Percentiles rank a stretch among this genome's conserved stretches.
phyloP scores from a whole-genome alignment of 768 basidiomycete species.

The Russula foetens region DNA sequence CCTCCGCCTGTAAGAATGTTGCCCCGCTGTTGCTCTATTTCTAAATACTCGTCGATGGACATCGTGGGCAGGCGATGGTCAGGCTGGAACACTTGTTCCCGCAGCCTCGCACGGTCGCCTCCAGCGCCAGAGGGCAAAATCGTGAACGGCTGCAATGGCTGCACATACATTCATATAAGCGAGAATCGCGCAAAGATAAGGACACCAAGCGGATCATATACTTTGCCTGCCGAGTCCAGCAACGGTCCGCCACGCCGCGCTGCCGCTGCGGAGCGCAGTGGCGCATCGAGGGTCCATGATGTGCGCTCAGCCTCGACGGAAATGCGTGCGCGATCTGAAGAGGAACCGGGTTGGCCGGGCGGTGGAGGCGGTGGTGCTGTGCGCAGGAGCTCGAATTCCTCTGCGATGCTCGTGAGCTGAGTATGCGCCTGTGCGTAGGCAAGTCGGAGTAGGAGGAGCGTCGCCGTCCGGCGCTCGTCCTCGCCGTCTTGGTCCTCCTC shows the following conservation, averaged over 20 bases:
- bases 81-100: constrained; percentile 76
- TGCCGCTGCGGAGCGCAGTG: constrained; percentile 18
- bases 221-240: constrained; percentile 71
- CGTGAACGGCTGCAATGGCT: constrained; percentile 90
- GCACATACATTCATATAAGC: neutral
- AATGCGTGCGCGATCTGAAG: constrained; percentile 25
- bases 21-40: constrained; percentile 74
- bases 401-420: constrained; percentile 57
- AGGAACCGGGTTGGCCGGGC: constrained; percentile 24
- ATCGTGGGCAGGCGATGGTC: constrained; percentile 86
- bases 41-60: constrained; percentile 91
- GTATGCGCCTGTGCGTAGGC: constrained; percentile 60
- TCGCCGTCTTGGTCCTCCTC: constrained; percentile 42
- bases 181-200: constrained; percentile 7
- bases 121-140: constrained; percentile 66
- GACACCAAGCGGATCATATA: constrained; percentile 27
- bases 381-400: constrained; percentile 64
- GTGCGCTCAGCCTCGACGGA: constrained; percentile 36
- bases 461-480: constrained; percentile 56
- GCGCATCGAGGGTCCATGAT: constrained; percentile 69
- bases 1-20: constrained; percentile 86
- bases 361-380: constrained; percentile 43
- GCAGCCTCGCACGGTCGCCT: constrained; percentile 61
- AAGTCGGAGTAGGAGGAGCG: constrained; percentile 64
- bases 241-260: constrained; percentile 43